Base-by-base conservation (phyloP, 2,329 filamentous ascomycete species). In the Neurospora sp. region DNA sequence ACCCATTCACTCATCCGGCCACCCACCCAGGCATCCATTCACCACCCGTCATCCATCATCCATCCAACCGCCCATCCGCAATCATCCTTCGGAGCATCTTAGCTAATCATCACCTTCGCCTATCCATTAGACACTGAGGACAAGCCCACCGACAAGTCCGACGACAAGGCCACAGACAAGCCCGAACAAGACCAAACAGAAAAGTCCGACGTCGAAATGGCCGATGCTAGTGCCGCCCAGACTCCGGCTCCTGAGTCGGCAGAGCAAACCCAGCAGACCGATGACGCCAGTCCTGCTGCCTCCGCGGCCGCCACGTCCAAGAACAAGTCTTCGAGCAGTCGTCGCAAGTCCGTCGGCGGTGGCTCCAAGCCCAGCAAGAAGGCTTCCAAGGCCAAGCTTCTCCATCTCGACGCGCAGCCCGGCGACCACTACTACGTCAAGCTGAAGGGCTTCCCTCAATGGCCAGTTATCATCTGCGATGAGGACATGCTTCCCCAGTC, bases 381-480 rank as follows among this genome's bases (percentile, higher is more conserved):
- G 85, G 91, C 89, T 78, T 94, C 92, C 67, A 90, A 90, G 81
- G 85, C 86, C 72, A 90, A 90, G 78, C 84, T 91, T 73, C 86
- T 86, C 66, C 87, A 93, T 75, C 85, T 93, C 68, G 88, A 97
- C 78, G 94, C 93, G 73, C 86, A 97, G 83, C 92, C 96, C 4
- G 96, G 96, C 75, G 91, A 98, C 76, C 91, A 94, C 81, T 98
- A 91, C 82, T 90, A 97, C 78, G 93, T 96, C 73, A 92, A 94
- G 80, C 89, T 99, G 80, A 97, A 96, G 85, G 96, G 95, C 71
- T 97, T 93, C 80, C 93, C 96, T 39, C 90, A 93, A 46, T 99
- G 96, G 96, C 96, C 96, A 17, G 91, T 93, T 69, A 92, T 99
- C 78, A 89, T 99, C 76, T 96, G 93, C 79, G 93, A 97, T 78